Percentiles rank a stretch among this genome's conserved stretches.
Evolutionary conservation across 441 rosid genomes (phyloP).

Genomic region (Brassica hybrid): DNA sequence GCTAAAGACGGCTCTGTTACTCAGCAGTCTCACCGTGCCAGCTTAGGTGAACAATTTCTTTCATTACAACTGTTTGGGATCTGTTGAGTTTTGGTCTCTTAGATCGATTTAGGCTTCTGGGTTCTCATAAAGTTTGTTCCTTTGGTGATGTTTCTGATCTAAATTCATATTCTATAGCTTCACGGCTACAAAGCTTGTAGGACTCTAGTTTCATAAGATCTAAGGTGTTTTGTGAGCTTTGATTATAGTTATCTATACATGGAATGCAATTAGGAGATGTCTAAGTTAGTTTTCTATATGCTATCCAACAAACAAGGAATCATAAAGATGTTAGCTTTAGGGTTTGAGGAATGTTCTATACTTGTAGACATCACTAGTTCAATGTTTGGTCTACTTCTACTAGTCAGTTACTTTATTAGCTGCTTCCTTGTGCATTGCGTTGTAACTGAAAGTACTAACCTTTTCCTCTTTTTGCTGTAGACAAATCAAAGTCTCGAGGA

Average conservation of each 20-base stretch:
- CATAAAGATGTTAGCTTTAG: conserved; percentile 10
- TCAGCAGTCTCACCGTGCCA: conserved; percentile 75
- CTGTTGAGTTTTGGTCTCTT: conserved; percentile 47
- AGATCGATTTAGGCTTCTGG: conserved; percentile 33
- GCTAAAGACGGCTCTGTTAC: conserved; percentile 73
- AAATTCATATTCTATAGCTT: conserved; percentile 28
- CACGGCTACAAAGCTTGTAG: conserved; percentile 19
- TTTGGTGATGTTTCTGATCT: conserved; percentile 39
- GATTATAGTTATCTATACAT: neutral
- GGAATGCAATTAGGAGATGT: conserved; percentile 21
- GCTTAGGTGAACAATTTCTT: conserved; percentile 61
- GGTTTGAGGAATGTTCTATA: neutral
- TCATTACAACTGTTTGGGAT: conserved; percentile 35
- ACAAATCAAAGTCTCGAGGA: conserved; percentile 73
- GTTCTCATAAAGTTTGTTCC: conserved; percentile 31
- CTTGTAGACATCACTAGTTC: conserved; percentile 11
- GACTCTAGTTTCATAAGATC: conserved; percentile 26
- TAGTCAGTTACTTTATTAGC: neutral
- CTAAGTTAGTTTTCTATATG: conserved; percentile 8
- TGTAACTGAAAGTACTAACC: conserved; percentile 8
- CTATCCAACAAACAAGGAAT: neutral
- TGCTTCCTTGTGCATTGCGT: neutral
- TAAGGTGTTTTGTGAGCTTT: conserved; percentile 47
- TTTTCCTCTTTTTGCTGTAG: conserved; percentile 43
- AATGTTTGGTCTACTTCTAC: neutral